Evolutionary conservation across 148 eudicot genomes (phyloP).

Genomic region (Oxyria digyna): DNA sequence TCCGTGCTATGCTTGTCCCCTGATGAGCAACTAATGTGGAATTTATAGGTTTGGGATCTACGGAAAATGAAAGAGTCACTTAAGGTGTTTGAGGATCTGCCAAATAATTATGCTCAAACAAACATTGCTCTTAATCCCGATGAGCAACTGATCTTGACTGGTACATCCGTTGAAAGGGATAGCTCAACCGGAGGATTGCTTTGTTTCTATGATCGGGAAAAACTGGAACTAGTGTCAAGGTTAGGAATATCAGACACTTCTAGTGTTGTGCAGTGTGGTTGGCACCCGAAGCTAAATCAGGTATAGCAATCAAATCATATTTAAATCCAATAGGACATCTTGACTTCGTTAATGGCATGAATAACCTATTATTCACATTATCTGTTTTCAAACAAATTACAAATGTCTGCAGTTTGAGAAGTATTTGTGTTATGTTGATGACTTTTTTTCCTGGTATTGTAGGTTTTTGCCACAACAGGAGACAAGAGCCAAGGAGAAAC

Average conservation of each 20-base stretch:
- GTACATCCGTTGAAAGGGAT: conserved; percentile 87
- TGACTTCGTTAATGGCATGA: neutral
- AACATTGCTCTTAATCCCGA: conserved; percentile 82
- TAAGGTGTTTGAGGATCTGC: conserved; percentile 71
- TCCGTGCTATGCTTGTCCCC: neutral
- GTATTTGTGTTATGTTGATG: neutral
- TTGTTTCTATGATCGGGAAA: conserved; percentile 66
- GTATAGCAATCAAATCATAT: conserved; percentile 19
- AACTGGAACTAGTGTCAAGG: conserved; percentile 75
- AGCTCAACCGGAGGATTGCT: conserved; percentile 76
- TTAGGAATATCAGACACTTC: conserved; percentile 76
- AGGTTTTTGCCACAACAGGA: conserved; percentile 81
- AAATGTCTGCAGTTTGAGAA: neutral
- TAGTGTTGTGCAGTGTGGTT: conserved; percentile 95
- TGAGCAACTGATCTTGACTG: conserved; percentile 78
- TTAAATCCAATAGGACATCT: neutral
- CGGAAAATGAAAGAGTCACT: conserved; percentile 76
- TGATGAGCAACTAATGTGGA: neutral
- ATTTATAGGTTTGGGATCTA: conserved; percentile 78
- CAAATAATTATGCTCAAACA: conserved; percentile 86
- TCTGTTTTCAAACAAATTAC: neutral
- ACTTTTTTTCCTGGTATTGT: conserved; percentile 1
- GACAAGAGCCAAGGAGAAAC: conserved; percentile 91
- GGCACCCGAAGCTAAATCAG: conserved; percentile 98
- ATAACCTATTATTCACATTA: neutral